A percentile compares a stretch with the other conserved stretches of the same genome.
phyloP scores from a whole-genome alignment of 2,329 filamentous ascomycete genomes.

The Fusarium illudens region DNA sequence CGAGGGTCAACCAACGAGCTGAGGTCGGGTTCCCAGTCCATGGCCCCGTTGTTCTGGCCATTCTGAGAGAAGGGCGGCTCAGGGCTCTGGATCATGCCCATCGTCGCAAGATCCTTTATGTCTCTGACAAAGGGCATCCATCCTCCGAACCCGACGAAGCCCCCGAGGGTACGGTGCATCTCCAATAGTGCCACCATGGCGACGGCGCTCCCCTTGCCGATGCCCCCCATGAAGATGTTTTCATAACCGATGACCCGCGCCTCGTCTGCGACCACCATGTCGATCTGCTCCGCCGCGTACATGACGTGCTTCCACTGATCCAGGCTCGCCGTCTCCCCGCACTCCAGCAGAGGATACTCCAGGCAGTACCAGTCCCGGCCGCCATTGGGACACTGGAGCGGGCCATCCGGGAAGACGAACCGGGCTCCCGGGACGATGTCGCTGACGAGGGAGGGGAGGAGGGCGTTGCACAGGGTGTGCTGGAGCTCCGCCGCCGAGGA shows the following conservation, averaged over 20 bases:
- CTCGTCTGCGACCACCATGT: slow-evolving; percentile 1
- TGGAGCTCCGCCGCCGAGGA: not conserved
- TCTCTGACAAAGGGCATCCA: slow-evolving; percentile 13
- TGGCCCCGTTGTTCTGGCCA: not conserved
- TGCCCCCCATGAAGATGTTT: slow-evolving; percentile 13
- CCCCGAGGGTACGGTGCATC: not conserved
- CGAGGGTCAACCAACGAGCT: not conserved
- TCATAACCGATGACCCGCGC: not conserved
- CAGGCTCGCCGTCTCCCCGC: not conserved
- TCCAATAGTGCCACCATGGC: slow-evolving; percentile 3
- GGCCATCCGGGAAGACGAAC: slow-evolving; percentile 7
- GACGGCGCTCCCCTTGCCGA: slow-evolving; percentile 8
- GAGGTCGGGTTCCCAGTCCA: not conserved
- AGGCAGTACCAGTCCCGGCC: slow-evolving; percentile 1
- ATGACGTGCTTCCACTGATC: not conserved
- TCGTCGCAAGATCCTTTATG: not conserved
- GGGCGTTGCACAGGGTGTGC: not conserved
- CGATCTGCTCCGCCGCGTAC: not conserved
- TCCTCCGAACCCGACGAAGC: slow-evolving; percentile 10
- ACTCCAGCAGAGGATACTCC: not conserved
- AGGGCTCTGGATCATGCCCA: not conserved
- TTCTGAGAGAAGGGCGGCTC: not conserved
- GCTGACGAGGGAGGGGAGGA: not conserved
- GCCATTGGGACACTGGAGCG: not conserved
- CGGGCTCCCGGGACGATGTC: not conserved